Evolutionary conservation across 495 filamentous ascomycete species (phyloP).

Genomic region (Durotheca rogersii): DNA sequence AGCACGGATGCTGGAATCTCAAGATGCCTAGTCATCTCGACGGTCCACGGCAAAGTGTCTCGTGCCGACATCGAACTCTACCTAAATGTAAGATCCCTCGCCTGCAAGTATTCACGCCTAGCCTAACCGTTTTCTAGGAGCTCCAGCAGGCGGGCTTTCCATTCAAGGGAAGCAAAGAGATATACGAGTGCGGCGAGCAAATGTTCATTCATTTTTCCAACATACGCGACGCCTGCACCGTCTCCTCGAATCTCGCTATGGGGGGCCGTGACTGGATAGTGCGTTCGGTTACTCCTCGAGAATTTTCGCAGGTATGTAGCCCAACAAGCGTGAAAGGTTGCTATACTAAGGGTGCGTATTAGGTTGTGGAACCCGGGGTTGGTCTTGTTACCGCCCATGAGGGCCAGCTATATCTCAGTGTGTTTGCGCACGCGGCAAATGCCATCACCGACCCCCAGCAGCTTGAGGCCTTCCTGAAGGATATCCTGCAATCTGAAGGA

Average conservation of each 20-base stretch:
- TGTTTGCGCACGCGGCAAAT: constrained; percentile 31
- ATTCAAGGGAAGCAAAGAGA: constrained; percentile 34
- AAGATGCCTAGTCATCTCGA: constrained; percentile 41
- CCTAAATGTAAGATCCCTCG: constrained; percentile 37
- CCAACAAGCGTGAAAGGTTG: neutral
- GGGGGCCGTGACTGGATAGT: constrained; percentile 51
- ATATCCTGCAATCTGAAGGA: constrained; percentile 54
- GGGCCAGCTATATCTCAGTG: constrained; percentile 53
- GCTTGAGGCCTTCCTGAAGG: constrained; percentile 48
- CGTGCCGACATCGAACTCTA: constrained; percentile 37
- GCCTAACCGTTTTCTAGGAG: constrained; percentile 29
- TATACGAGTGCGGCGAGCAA: constrained; percentile 29
- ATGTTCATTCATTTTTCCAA: constrained; percentile 60
- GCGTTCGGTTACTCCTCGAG: constrained; percentile 48
- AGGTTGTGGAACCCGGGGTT: constrained; percentile 29
- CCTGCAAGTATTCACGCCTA: neutral
- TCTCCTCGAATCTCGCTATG: constrained; percentile 46
- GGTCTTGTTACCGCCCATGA: constrained; percentile 44
- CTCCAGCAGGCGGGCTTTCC: constrained; percentile 34
- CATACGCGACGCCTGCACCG: constrained; percentile 56
- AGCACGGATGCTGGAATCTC: constrained; percentile 44
- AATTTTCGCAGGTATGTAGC: constrained; percentile 41
- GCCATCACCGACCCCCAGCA: constrained; percentile 23
- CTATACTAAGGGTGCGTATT: neutral
- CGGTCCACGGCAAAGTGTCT: constrained; percentile 27